These are phyloP conservation scores for Fomitopsis schrenkii DNA, from an alignment of 1,284 basidiomycete species.

Conservation along the genomic window DNA sequence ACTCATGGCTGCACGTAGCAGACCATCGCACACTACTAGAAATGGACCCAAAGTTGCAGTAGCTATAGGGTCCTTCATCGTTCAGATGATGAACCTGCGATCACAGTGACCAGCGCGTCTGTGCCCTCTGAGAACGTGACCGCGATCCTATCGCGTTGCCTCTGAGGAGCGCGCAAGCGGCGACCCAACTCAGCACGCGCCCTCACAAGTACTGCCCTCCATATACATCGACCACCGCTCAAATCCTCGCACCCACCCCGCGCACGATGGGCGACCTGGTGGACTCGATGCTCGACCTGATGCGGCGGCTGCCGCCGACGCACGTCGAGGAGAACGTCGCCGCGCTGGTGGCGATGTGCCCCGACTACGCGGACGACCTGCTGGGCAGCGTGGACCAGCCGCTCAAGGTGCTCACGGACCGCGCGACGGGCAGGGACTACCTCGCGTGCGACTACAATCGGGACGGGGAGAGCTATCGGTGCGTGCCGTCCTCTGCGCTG, in stretches of 20 bases:
- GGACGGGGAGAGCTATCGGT: slow-evolving; percentile 95
- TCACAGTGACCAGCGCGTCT: too few species aligned
- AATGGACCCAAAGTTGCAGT: too few species aligned
- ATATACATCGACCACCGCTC: neutral
- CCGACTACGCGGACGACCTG: slow-evolving; percentile 96
- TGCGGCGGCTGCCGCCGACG: slow-evolving; percentile 94
- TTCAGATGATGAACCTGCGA: too few species aligned
- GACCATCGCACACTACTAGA: too few species aligned
- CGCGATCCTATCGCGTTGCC: neutral
- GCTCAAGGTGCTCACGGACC: slow-evolving; percentile 78
- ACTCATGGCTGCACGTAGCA: too few species aligned
- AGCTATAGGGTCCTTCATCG: too few species aligned
- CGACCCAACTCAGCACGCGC: neutral
- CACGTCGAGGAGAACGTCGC: slow-evolving; percentile 86
- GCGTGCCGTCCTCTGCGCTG: slow-evolving; percentile 15
- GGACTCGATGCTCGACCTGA: slow-evolving; percentile 91
- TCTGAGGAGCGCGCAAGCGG: neutral
- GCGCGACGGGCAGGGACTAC: slow-evolving; percentile 80
- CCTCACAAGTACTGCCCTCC: neutral
- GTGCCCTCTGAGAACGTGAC: neutral
- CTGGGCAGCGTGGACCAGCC: slow-evolving; percentile 96
- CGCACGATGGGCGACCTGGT: slow-evolving; percentile 67
- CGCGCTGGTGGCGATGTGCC: slow-evolving; percentile 78
- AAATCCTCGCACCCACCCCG: neutral
- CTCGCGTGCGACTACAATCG: slow-evolving; percentile 97